Base-by-base conservation (phyloP, 345 rosid genomes). In the Boechera stricta region DNA sequence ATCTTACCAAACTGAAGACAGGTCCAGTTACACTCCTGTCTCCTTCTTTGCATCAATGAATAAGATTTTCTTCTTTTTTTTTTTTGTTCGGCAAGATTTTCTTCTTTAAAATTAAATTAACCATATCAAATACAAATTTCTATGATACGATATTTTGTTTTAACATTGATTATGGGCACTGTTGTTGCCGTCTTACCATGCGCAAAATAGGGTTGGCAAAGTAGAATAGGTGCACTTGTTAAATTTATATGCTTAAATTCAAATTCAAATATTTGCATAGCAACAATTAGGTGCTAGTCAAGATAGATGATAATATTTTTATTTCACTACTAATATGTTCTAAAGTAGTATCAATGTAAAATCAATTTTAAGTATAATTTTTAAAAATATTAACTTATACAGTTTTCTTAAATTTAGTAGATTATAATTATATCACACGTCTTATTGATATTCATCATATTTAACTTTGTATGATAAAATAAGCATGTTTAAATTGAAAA, bases 1-100 rank as follows among this genome's bases (percentile, higher is more conserved):
- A 65, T 39, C 31, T 64, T 65, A 77, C 81, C 77, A 71, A 77
- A 77, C 71, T 13, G 11, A 77, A 33, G 59, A 28, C 67, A 64
- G 67, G 55, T 64, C 60, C 65, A 69, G 5, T 57, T 54, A 32
- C 70, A 60, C 48, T 41, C 18, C n/a, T 45, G 65, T 31, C 66
- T 44, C 16, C 35, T 60, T 10, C 26, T 54, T 41, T 41, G 41
- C 12, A 70, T 6, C 28, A n/a, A 26, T 56, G 2, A 32, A 53
- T 62, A 3, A 3, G 12, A 2, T 49, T 49, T 62, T 21, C 13
- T 21, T 12, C 11, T 24, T 39, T 18, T 10, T 33, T 33, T 32
- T 32, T 32, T 32, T 4, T 4, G 4, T 33, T 33, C 36, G 4
- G 5, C 33, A 21, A 33, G 21, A 21, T 21, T 21, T 21, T 21